Evolutionary conservation across 257 asterid species (phyloP), one percentile per base, ranked within the genome.

Genomic region (Oldenlandia corymbosa): DNA sequence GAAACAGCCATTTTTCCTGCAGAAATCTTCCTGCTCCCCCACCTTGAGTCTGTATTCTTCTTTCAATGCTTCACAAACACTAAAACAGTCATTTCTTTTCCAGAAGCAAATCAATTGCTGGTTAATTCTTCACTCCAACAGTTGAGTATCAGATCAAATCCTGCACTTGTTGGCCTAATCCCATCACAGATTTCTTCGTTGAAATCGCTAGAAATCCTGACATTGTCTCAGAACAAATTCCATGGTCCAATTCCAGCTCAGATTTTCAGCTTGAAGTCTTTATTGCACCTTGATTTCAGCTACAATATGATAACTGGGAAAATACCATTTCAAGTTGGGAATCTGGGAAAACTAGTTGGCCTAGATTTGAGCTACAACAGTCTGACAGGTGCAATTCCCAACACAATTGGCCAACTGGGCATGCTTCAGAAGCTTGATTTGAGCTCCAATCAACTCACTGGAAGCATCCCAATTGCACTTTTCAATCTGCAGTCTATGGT

Each of bases 211-310:
- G 86, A 85, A 68, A 79, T 90, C 66, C 91, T 90, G 72, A 87
- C 95, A 53, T 68, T 90, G 76, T 85, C 95, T 1, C 94, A 87
- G 34, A 90, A 90, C 88, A 58, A n/a, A 60, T 77, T 90, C 1
- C 46, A 75, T 5, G 97, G 94, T 0, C 30, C 23, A 47, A 76
- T 90, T 66, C 95, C 94, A 0, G 70, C n/a, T 12, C 70, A 68
- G 54, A 67, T 86, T 55, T 82, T 85, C 71, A 54, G 62, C 20
- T 47, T 84, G 59, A 62, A 48, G 68, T 73, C 86, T 34, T 90
- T 90, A 14, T 28, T 86, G 0, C 97, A 87, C 72, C 84, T 90
- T 58, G 97, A 90, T 64, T 63, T 90, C 58, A 90, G 97, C 83
- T 90, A 90, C 54, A 90, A 90, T 79, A 36, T 65, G 64, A 82